These are phyloP conservation scores for Apophysomyces variabilis DNA, from an alignment of 371 early-diverging fungal species.

Conservation along the genomic window DNA sequence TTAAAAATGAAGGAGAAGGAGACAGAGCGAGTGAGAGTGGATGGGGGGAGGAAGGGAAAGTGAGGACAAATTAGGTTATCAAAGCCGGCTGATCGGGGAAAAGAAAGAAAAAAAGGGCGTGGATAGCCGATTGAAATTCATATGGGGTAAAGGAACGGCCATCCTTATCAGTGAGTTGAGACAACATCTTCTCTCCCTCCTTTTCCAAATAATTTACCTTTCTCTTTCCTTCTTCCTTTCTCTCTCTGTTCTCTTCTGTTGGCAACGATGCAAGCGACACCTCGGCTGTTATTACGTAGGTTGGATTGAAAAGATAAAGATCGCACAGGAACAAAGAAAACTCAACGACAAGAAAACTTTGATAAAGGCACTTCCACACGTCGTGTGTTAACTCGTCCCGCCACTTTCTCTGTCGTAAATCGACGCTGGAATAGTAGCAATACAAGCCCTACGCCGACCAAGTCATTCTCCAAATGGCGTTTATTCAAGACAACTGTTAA, in stretches of 20 bases:
- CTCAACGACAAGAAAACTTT: not conserved
- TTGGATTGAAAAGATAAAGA: not conserved
- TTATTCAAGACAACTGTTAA: conserved; percentile 43
- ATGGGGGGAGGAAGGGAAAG: too few species aligned
- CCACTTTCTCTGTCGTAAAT: not conserved
- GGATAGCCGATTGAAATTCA: not conserved
- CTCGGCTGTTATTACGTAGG: conserved; percentile 2
- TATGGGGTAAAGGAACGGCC: not conserved
- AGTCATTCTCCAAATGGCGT: conserved; percentile 30
- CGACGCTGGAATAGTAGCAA: conserved; percentile 5
- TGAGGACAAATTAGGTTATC: not conserved
- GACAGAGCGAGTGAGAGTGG: too few species aligned
- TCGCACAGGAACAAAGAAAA: not conserved
- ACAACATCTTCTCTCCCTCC: too few species aligned
- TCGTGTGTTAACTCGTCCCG: not conserved
- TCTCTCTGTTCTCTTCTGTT: not conserved
- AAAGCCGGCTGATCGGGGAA: conserved; percentile 3
- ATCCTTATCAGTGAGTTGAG: not conserved
- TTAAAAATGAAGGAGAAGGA: too few species aligned
- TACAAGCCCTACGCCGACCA: not conserved
- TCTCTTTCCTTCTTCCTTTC: not conserved
- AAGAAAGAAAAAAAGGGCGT: not conserved
- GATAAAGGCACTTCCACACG: conserved; percentile 1
- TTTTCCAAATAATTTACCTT: too few species aligned
- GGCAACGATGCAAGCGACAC: not conserved